Conservation (phyloP, 768 basidiomycete genomes). For the Suillus sp. region DNA sequence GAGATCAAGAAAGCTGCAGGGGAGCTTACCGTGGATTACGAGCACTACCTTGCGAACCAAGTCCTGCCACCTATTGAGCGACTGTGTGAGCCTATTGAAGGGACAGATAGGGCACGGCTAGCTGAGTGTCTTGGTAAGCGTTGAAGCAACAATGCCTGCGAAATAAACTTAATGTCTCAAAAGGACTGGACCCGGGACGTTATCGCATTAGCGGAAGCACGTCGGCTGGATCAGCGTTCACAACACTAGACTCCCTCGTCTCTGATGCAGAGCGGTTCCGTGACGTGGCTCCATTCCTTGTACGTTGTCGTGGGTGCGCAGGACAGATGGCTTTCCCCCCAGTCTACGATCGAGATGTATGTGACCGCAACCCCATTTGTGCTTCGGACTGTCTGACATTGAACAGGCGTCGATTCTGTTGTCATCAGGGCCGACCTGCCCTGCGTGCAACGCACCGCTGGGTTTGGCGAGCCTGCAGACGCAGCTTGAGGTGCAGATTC, state of each 20-base stretch:
- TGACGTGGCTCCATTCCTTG: slow-evolving; percentile 66
- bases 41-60: slow-evolving; percentile 89
- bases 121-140: slow-evolving; percentile 91
- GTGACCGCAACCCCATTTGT: slow-evolving; percentile 19
- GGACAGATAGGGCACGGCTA: slow-evolving; percentile 86
- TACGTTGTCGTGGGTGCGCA: slow-evolving; percentile 80
- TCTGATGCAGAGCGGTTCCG: slow-evolving; percentile 88
- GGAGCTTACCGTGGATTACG: slow-evolving; percentile 81
- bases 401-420: slow-evolving; percentile 67
- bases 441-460: slow-evolving; percentile 58
- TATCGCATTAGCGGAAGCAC: slow-evolving; percentile 46
- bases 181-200: slow-evolving; percentile 64
- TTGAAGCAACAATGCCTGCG: slow-evolving; percentile 11
- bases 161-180: neutral
- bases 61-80: slow-evolving; percentile 94
- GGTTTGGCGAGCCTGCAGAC: slow-evolving; percentile 65
- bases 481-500: slow-evolving; percentile 88
- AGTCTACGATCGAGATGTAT: slow-evolving; percentile 60
- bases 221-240: slow-evolving; percentile 65
- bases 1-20: slow-evolving; percentile 71
- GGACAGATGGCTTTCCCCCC: slow-evolving; percentile 58
- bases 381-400: slow-evolving; percentile 6
- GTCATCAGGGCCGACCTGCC: slow-evolving; percentile 68
- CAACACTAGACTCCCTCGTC: slow-evolving; percentile 84
- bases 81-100: slow-evolving; percentile 94